Evolutionary conservation across 2,329 filamentous ascomycete species (phyloP).

Genomic region (Aspergillus sclerotialis): DNA sequence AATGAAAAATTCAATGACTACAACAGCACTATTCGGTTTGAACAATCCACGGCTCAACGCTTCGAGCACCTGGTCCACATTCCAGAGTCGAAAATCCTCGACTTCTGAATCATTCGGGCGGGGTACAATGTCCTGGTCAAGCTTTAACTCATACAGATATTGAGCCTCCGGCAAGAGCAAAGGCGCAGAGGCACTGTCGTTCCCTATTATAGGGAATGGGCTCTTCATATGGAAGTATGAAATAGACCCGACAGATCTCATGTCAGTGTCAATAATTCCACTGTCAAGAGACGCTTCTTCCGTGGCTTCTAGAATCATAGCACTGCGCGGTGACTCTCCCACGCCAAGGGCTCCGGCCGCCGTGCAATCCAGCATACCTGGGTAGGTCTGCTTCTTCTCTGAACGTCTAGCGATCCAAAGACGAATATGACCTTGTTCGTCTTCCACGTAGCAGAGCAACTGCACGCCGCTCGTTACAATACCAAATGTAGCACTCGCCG

Average conservation of each 20-base stretch:
- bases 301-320: constrained; percentile 17
- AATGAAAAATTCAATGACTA: constrained; percentile 27
- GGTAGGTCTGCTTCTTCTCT: constrained; percentile 19
- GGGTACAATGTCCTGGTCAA: constrained; percentile 14
- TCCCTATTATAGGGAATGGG: constrained; percentile 4
- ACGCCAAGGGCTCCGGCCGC: constrained; percentile 14
- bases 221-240: constrained; percentile 7
- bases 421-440: constrained; percentile 3
- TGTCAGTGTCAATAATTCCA: background rate
- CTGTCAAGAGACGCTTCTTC: constrained; percentile 12
- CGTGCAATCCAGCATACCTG: constrained; percentile 22
- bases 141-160: constrained; percentile 27
- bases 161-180: constrained; percentile 23
- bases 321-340: constrained; percentile 15
- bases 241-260: constrained; percentile 1
- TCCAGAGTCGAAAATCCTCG: constrained; percentile 20
- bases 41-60: constrained; percentile 21
- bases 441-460: constrained; percentile 28
- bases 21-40: constrained; percentile 25
- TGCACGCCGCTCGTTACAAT: constrained; percentile 40
- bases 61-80: constrained; percentile 16
- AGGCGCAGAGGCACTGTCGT: constrained; percentile 8
- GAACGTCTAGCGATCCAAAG: constrained; percentile 23
- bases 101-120: constrained; percentile 23
- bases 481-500: constrained; percentile 35